Percentiles rank a stretch among this genome's conserved stretches.
Evolutionary conservation across 2,329 filamentous ascomycete genomes (phyloP).

Genomic region (Akanthomyces uredinophilus): DNA sequence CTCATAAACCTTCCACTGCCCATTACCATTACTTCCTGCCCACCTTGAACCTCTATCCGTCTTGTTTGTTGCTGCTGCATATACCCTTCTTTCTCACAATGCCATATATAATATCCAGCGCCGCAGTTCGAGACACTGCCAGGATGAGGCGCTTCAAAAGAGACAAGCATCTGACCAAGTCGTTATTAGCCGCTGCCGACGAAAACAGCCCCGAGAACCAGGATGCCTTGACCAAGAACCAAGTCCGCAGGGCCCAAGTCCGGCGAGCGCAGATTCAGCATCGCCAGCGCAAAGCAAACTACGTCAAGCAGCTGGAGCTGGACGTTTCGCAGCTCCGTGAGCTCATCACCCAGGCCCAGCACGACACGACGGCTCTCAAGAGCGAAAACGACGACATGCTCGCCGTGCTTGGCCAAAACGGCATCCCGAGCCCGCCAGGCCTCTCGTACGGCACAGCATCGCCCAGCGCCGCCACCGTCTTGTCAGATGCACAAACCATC

Average conservation of each 20-base stretch:
- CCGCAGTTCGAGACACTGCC: constrained; percentile 11
- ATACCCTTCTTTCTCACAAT: not conserved
- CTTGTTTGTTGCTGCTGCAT: not conserved
- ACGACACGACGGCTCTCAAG: constrained; percentile 32
- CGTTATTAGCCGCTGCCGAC: not conserved
- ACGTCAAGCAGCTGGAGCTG: constrained; percentile 49
- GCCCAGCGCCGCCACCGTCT: constrained; percentile 2
- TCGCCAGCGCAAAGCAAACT: constrained; percentile 51
- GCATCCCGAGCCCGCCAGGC: constrained; percentile 19
- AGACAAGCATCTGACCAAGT: constrained; percentile 8
- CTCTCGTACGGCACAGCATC: constrained; percentile 11
- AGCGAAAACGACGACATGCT: constrained; percentile 42
- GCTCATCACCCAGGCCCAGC: constrained; percentile 38
- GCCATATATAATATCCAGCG: constrained; percentile 13
- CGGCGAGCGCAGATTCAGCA: constrained; percentile 50
- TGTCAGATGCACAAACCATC: constrained; percentile 11
- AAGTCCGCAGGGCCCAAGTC: constrained; percentile 46
- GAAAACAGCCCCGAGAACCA: constrained; percentile 15
- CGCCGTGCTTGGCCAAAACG: constrained; percentile 26
- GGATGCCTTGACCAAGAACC: constrained; percentile 34
- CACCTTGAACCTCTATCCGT: not conserved
- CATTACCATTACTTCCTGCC: not conserved
- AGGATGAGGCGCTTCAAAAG: constrained; percentile 12
- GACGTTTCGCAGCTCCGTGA: constrained; percentile 44
- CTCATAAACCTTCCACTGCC: not conserved